Percentiles rank a stretch among this genome's conserved stretches.
Conservation (phyloP, 352 stramenopile species). For the Globisporangium uncinulatum region DNA sequence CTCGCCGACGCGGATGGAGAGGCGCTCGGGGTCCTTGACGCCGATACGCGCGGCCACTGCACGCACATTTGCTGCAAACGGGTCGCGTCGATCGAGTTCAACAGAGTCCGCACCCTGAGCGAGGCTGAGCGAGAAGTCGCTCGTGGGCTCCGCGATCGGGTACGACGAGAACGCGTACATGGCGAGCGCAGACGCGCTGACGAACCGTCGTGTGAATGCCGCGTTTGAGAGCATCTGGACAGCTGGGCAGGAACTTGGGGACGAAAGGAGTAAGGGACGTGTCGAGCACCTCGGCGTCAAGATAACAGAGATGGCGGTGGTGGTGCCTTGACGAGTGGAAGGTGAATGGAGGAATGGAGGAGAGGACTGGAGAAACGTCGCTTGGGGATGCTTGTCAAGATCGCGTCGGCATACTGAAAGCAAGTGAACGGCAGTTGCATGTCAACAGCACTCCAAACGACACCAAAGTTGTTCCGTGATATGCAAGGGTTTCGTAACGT, state of each 20-base stretch:
- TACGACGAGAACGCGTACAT: conserved; percentile 44
- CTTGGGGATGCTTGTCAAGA: conserved; percentile 1
- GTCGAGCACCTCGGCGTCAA: too few relatives aligned
- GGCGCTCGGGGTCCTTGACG: conserved; percentile 55
- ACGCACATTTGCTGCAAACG: conserved; percentile 62
- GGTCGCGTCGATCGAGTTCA: conserved; percentile 42
- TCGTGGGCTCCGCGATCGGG: conserved; percentile 56
- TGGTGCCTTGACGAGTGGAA: not conserved
- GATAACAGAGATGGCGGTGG: too few relatives aligned
- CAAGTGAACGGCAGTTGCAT: conserved; percentile 1
- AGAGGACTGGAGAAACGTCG: not conserved
- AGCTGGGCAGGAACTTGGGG: not conserved
- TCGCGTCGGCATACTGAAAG: not conserved
- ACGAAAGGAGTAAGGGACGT: not conserved
- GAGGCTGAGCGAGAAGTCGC: conserved; percentile 45
- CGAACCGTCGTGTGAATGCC: conserved; percentile 26
- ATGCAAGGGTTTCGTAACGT: too few relatives aligned
- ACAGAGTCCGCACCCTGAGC: conserved; percentile 52
- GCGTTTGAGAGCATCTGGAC: conserved; percentile 6
- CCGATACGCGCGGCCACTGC: conserved; percentile 53
- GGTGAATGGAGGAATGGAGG: not conserved
- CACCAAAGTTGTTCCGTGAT: not conserved
- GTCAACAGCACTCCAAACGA: not conserved
- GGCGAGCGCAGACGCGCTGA: conserved; percentile 25
- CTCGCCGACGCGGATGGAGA: conserved; percentile 64